Base-by-base conservation (phyloP, 1,139 yeast species). In the Geotrichum macrosporum region DNA sequence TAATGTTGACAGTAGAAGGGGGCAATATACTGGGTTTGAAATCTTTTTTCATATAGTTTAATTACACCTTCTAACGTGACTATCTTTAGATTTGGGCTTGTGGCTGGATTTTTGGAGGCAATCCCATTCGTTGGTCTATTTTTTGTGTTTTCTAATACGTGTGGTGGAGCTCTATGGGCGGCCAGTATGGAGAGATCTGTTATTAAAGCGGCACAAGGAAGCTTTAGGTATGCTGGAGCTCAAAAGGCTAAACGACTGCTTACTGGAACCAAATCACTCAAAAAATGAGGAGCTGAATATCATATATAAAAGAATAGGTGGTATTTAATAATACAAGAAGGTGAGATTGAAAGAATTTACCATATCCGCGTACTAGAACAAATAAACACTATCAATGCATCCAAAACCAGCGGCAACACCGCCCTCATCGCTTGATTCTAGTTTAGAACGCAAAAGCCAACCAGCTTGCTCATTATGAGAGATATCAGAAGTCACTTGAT, bases 371-470 rank as follows among this genome's bases (percentile, higher is more conserved):
- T n/a, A n/a, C 35, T 51, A 55, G 19, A 58, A 60, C 19, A 73
- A 57, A 32, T 69, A 67, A 30, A 78, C 71, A 58, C 89, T 84
- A 66, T 92, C 98, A 45, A 92, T 87, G 66, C 96, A 88, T 9
- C 97, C 98, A 67, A 85, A 92, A 0, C 98, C 98, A 12, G 98
- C 97, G 26, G 97, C 97, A 29, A 92, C 96, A 32, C 98, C 98
- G 42, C 98, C 98, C 70, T 92, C 98, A 65, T 92, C 81, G 48
- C 95, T 84, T 2, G 83, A 72, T 55, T 86, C 82, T 50, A 88
- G 78, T 65, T 92, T 92, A 2, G 96, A 86, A 66, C 98, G 78
- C 57, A 92, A 70, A 54, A 92, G 73, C 78, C 86, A 86, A 4
- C 96, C 97, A 1, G 88, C 78, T 55, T 77, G 76, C 36, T 78